These are phyloP conservation scores for Picea engelmannii DNA, from an alignment of 83 land plant species.

Conservation along the genomic window DNA sequence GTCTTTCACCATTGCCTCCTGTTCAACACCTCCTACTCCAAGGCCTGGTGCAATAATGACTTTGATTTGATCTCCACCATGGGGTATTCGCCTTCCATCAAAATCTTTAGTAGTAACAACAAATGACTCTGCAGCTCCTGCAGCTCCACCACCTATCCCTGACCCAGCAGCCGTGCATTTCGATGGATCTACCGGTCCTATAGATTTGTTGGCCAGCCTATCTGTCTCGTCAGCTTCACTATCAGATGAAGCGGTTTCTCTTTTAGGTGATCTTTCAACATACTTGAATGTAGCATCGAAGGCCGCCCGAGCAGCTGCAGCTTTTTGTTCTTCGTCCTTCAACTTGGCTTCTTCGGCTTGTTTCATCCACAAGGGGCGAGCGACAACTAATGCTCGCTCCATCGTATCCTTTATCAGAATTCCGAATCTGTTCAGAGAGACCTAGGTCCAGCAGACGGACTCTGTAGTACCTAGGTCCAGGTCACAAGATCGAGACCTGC, in stretches of 20 bases:
- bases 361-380: constrained; percentile 87
- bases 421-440: no score
- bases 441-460: no score
- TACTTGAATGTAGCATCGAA: constrained; percentile 94
- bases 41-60: constrained; percentile 75
- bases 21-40: constrained; percentile 87
- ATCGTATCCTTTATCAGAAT: constrained; percentile 29
- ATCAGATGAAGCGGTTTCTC: constrained; percentile 39
- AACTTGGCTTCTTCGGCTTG: constrained; percentile 98
- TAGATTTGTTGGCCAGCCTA: constrained; percentile 51
- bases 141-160: constrained; percentile 95
- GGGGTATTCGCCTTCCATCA: constrained; percentile 62
- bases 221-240: constrained; percentile 58
- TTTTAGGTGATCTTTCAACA: constrained; percentile 32
- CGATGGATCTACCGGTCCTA: constrained; percentile 91
- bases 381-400: constrained; percentile 48
- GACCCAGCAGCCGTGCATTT: constrained; percentile 93
- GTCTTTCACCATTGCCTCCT: constrained; percentile 89
- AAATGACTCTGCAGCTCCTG: constrained; percentile 75
- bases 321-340: constrained; percentile 91
- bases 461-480: no score
- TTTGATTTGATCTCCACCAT: constrained; percentile 74
- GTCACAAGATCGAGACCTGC: no score
- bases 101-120: constrained; percentile 78
- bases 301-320: constrained; percentile 93